phyloP scores from a whole-genome alignment of 768 basidiomycete species.

The Lentinula guzmanii region DNA sequence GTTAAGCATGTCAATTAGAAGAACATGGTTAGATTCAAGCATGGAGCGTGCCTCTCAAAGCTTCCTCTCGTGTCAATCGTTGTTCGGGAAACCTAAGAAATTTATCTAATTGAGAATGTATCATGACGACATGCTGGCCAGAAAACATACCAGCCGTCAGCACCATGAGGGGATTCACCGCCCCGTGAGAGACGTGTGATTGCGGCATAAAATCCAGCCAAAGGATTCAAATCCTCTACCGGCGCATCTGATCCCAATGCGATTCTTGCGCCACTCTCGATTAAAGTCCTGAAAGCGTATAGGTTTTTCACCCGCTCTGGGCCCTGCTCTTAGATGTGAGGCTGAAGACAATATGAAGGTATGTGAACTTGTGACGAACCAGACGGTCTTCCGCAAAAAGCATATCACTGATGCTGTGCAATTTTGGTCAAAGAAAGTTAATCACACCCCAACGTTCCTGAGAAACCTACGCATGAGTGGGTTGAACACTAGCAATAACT shows the following conservation, averaged over 20 bases:
- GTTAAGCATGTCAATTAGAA: background rate
- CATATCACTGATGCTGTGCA: constrained; percentile 75
- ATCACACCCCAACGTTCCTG: background rate
- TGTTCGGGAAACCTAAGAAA: constrained; percentile 74
- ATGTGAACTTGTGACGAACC: constrained; percentile 31
- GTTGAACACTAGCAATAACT: constrained; percentile 91
- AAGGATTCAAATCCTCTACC: constrained; percentile 81
- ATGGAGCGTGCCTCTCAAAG: constrained; percentile 53
- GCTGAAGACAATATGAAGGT: background rate
- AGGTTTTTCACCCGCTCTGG: constrained; percentile 77
- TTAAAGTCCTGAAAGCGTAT: constrained; percentile 79
- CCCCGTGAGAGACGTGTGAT: constrained; percentile 64
- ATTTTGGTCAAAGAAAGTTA: background rate
- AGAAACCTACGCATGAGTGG: constrained; percentile 72
- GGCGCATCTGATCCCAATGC: constrained; percentile 88
- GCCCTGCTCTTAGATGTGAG: constrained; percentile 40
- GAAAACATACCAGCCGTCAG: constrained; percentile 66
- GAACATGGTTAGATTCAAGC: background rate
- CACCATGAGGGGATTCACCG: constrained; percentile 77
- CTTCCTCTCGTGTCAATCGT: constrained; percentile 67
- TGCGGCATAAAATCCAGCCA: constrained; percentile 85
- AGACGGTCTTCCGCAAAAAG: constrained; percentile 82
- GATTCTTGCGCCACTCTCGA: constrained; percentile 60
- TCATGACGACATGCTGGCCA: background rate
- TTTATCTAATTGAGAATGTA: background rate